A percentile compares a stretch with the other conserved stretches of the same genome.
Evolutionary conservation across 768 basidiomycete species (phyloP).

Genomic region (Daedalea quercina): DNA sequence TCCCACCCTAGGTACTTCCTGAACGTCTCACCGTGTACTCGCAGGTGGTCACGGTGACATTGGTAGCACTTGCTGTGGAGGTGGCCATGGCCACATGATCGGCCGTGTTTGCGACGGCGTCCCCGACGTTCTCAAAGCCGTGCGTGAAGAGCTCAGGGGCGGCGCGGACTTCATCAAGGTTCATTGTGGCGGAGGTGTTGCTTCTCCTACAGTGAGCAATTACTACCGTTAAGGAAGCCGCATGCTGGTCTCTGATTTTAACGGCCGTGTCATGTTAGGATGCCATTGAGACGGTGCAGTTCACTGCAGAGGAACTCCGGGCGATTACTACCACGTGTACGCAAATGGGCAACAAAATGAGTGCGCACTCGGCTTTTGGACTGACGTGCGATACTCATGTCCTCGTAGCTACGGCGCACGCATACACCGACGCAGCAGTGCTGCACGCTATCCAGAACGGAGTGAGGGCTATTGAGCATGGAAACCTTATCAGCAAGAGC

Average conservation of each 20-base stretch:
- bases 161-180: conserved; percentile 39
- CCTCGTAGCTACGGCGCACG: conserved; percentile 23
- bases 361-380: conserved; percentile 18
- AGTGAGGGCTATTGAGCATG: conserved; percentile 39
- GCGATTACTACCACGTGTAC: conserved; percentile 35
- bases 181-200: conserved; percentile 36
- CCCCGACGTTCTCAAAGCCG: conserved; percentile 29
- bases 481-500: conserved; percentile 33
- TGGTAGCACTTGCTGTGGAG: conserved; percentile 26
- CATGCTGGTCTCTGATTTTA: not conserved
- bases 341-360: conserved; percentile 33
- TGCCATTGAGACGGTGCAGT: conserved; percentile 37
- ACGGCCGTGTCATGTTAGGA: conserved; percentile 12
- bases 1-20: not conserved
- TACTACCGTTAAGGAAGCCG: no score
- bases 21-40: not conserved
- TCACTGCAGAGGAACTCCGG: conserved; percentile 33
- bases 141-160: conserved; percentile 29
- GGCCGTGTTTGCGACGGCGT: conserved; percentile 32
- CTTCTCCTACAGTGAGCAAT: conserved; percentile 27
- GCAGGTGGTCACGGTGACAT: conserved; percentile 35
- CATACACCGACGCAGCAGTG: conserved; percentile 35
- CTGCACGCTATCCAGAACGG: conserved; percentile 39
- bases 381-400: not conserved
- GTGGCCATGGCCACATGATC: conserved; percentile 6